Evolutionary conservation across 345 rosid genomes (phyloP), one percentile per base, ranked within the genome.

Genomic region (Hibiscus tridactylites): DNA sequence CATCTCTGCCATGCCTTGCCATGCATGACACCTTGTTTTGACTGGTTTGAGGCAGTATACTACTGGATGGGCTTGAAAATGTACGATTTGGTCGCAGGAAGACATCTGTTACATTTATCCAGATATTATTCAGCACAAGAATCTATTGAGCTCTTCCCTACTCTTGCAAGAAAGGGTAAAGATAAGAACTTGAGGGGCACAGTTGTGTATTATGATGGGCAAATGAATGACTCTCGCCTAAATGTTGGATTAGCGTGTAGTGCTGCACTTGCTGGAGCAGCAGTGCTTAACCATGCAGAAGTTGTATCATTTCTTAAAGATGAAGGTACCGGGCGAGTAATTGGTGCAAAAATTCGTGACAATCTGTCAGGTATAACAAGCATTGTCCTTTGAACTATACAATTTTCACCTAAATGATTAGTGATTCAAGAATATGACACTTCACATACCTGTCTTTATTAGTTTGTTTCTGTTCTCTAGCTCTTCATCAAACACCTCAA

Each of bases 11-110:
- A 94, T 82, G 95, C 98, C 72, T 83, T 94, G 71, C 98, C 98
- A 1, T 94, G 98, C 83, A 94, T 94, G 97, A 94, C 98, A n/a
- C 98, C 98, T 62, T 91, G 98, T 84, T 94, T 91, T 78, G 81
- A 80, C 76, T 94, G 97, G 98, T 91, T 94, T 73, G 98, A 94
- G 79, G 97, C 83, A 3, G 80, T 90, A 44, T 94, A 94, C 88
- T 94, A 67, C 83, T 94, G 98, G 98, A 69, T 85, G 72, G 98
- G 98, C 47, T 81, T 94, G 95, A 94, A 94, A 81, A 73, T 91
- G 90, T 94, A 94, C 35, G 97, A 94, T 87, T 75, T 94, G 88
- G 97, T 94, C 16, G 97, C 98, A 17, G 97, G 98, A 85, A 74
- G 78, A 58, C 93, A 82, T 31, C 81, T 94, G 54, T 70, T 94